phyloP scores from a whole-genome alignment of 1,284 basidiomycete species.

The Apiotrichum mycotoxinovorans region DNA sequence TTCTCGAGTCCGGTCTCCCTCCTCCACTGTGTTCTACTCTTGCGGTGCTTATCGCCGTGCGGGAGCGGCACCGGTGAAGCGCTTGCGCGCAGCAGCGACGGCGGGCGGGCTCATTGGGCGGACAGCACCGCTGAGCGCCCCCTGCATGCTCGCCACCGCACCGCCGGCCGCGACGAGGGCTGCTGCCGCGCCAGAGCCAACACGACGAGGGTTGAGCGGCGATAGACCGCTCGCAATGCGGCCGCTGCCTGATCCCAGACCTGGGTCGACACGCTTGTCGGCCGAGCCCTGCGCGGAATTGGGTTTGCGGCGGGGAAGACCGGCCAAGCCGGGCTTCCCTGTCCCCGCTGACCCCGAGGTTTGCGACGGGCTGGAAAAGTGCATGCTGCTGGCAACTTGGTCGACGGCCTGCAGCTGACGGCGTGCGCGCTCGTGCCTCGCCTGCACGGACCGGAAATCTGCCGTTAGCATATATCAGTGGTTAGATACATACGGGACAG shows the following conservation, averaged over 20 bases:
- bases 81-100: not conserved
- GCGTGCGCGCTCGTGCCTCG: slow-evolving; percentile 79
- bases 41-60: not conserved
- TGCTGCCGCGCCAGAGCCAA: slow-evolving; percentile 20
- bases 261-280: slow-evolving; percentile 13
- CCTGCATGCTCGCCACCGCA: slow-evolving; percentile 47
- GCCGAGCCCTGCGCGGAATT: slow-evolving; percentile 10
- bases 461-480: not conserved
- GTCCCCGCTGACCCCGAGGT: slow-evolving; percentile 18
- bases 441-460: slow-evolving; percentile 73
- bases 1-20: not conserved
- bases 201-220: slow-evolving; percentile 43
- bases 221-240: slow-evolving; percentile 32
- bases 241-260: slow-evolving; percentile 2
- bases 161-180: slow-evolving; percentile 32
- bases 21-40: too few species aligned
- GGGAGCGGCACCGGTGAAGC: not conserved
- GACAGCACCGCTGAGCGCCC: slow-evolving; percentile 22
- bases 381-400: slow-evolving; percentile 22
- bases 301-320: slow-evolving; percentile 18
- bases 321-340: slow-evolving; percentile 1
- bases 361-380: slow-evolving; percentile 41
- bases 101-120: slow-evolving; percentile 31
- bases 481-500: slow-evolving; percentile 59
- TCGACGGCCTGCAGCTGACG: slow-evolving; percentile 51